A percentile compares a stretch with the other conserved stretches of the same genome.
phyloP scores from a whole-genome alignment of 768 basidiomycete species.

The Pleurotus sapidus region DNA sequence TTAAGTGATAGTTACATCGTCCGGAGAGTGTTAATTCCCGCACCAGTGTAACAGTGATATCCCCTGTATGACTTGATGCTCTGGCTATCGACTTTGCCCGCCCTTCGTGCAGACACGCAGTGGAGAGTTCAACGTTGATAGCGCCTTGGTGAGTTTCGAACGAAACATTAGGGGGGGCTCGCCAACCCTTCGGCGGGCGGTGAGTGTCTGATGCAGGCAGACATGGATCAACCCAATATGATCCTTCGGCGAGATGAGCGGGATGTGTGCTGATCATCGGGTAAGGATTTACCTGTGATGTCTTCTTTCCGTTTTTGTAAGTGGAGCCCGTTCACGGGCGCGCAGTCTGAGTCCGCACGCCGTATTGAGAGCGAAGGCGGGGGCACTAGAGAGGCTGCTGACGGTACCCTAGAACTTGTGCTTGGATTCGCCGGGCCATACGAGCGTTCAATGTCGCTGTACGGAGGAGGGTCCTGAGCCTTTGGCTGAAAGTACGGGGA shows the following conservation, averaged over 20 bases:
- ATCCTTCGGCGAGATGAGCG: neutral
- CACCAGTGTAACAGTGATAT: constrained; percentile 40
- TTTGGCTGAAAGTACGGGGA: neutral
- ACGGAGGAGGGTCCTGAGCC: neutral
- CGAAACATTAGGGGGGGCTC: constrained; percentile 20
- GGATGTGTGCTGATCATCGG: neutral
- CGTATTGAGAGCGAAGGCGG: no score
- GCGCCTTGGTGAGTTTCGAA: constrained; percentile 39
- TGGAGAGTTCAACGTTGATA: constrained; percentile 35
- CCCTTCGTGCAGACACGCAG: constrained; percentile 29
- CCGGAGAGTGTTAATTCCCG: constrained; percentile 5
- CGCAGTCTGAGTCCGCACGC: neutral
- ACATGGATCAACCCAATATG: constrained; percentile 2
- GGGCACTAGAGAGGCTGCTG: no score
- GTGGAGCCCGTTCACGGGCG: constrained; percentile 29
- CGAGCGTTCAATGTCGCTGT: neutral
- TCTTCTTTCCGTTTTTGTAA: constrained; percentile 25
- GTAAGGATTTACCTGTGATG: constrained; percentile 25
- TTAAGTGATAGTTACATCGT: neutral
- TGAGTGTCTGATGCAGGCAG: constrained; percentile 1
- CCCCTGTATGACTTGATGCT: constrained; percentile 32
- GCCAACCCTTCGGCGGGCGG: neutral
- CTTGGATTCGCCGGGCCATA: no score
- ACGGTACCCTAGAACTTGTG: no score
- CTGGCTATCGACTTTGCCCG: constrained; percentile 31